phyloP scores from a whole-genome alignment of 169 alveolate genomes.

The Babesia sp. region DNA sequence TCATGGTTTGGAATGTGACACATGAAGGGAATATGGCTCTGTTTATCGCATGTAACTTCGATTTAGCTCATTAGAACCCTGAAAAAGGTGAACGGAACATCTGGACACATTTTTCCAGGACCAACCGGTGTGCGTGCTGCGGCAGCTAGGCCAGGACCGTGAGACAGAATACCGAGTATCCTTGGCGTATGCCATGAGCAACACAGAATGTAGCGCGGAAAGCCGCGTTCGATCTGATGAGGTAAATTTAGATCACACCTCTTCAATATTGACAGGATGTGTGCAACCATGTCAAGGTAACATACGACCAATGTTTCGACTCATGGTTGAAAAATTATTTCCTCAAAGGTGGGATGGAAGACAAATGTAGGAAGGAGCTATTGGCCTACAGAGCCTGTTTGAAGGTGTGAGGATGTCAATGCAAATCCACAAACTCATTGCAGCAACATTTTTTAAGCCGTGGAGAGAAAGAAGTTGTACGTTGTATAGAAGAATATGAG shows the following conservation, averaged over 20 bases:
- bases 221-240: background rate
- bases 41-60: too few species aligned
- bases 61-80: too few species aligned
- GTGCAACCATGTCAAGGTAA: slow-evolving; percentile 68
- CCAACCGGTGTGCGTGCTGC: too few species aligned
- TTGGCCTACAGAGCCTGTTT: slow-evolving; percentile 73
- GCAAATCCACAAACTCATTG: background rate
- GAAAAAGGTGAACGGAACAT: too few species aligned
- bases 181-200: background rate
- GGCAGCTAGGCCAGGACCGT: too few species aligned
- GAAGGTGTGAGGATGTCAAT: slow-evolving; percentile 36
- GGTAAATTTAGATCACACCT: background rate
- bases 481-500: slow-evolving; percentile 34
- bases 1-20: too few species aligned
- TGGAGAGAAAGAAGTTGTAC: slow-evolving; percentile 43
- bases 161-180: too few species aligned
- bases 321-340: slow-evolving; percentile 72
- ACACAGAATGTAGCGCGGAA: background rate
- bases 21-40: too few species aligned
- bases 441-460: slow-evolving; percentile 44
- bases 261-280: slow-evolving; percentile 40
- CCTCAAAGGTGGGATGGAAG: slow-evolving; percentile 75
- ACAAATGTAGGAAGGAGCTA: slow-evolving; percentile 66
- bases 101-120: too few species aligned
- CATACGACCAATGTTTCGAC: slow-evolving; percentile 71